These are phyloP conservation scores for Martensiomyces pterosporus DNA, from an alignment of 192 early-diverging fungal species.

Conservation along the genomic window DNA sequence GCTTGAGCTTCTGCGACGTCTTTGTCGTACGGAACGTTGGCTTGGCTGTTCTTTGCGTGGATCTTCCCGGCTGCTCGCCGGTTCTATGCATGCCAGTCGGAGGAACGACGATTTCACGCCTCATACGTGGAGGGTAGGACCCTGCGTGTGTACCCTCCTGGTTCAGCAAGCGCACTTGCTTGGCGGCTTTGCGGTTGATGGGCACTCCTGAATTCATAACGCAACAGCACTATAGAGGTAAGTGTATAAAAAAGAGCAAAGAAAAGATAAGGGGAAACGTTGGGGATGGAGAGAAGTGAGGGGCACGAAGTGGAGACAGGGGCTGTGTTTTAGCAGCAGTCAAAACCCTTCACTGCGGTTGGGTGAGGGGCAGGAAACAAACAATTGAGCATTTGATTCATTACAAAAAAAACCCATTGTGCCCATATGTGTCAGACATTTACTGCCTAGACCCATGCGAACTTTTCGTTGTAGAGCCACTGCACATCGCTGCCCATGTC, in stretches of 20 bases:
- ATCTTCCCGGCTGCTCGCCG: slow-evolving; percentile 18
- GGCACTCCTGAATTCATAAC: slow-evolving; percentile 4
- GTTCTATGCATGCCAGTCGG: slow-evolving; percentile 46
- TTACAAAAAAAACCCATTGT: too few species aligned
- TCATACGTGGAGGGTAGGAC: slow-evolving; percentile 44
- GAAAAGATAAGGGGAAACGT: neutral
- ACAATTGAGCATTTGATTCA: too few species aligned
- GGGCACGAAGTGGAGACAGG: too few species aligned
- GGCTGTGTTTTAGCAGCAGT: too few species aligned
- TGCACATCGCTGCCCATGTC: neutral
- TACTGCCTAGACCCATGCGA: neutral
- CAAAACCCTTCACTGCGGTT: too few species aligned
- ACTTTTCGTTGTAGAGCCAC: neutral
- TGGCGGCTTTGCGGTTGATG: slow-evolving; percentile 26
- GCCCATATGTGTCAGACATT: too few species aligned
- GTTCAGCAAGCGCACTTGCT: slow-evolving; percentile 8
- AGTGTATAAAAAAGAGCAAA: neutral
- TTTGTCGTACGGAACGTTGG: slow-evolving; percentile 85
- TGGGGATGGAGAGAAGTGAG: too few species aligned
- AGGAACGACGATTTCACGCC: slow-evolving; percentile 47
- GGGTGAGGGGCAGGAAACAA: too few species aligned
- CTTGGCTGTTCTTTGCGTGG: slow-evolving; percentile 42
- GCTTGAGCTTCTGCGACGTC: slow-evolving; percentile 87
- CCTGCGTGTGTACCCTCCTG: slow-evolving; percentile 25
- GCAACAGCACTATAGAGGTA: too few species aligned